Percentiles rank a stretch among this genome's conserved stretches.
These are phyloP conservation scores for Lactifluus rugatus DNA, from an alignment of 768 basidiomycete genomes.

Conservation along the genomic window DNA sequence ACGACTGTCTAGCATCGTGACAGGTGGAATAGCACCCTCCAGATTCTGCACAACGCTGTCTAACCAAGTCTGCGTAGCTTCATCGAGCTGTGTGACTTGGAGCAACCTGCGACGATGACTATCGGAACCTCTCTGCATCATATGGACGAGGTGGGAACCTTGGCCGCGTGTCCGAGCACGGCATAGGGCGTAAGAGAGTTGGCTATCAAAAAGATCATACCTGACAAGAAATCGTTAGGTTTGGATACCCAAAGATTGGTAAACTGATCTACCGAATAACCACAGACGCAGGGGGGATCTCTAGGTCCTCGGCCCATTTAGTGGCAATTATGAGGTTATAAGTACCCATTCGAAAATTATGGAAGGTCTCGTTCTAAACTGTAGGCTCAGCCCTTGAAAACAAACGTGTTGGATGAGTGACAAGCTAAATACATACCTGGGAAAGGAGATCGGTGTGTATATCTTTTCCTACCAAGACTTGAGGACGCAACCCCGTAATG, in stretches of 20 bases:
- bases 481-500: slow-evolving; percentile 46
- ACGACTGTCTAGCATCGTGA: slow-evolving; percentile 30
- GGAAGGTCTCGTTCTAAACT: slow-evolving; percentile 38
- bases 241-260: not conserved
- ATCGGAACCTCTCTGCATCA: slow-evolving; percentile 52
- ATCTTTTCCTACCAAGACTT: slow-evolving; percentile 35
- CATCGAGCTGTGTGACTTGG: slow-evolving; percentile 31
- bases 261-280: slow-evolving; percentile 46
- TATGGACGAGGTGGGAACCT: slow-evolving; percentile 47
- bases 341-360: slow-evolving; percentile 42
- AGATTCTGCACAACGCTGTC: slow-evolving; percentile 32
- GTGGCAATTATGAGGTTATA: slow-evolving; percentile 58
- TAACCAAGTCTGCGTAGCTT: slow-evolving; percentile 41
- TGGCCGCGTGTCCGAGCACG: slow-evolving; percentile 39
- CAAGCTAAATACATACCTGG: slow-evolving; percentile 24
- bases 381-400: not conserved
- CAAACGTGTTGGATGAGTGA: not conserved
- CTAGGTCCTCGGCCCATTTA: slow-evolving; percentile 49
- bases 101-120: slow-evolving; percentile 45
- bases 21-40: slow-evolving; percentile 38
- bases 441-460: slow-evolving; percentile 27
- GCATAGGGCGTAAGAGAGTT: slow-evolving; percentile 47
- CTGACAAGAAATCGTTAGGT: slow-evolving; percentile 27
- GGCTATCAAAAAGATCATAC: slow-evolving; percentile 53
- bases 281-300: slow-evolving; percentile 44